A percentile compares a stretch with the other conserved stretches of the same genome.
Conservation (phyloP, 805 yeast species). For the Ogataea methanolica region DNA sequence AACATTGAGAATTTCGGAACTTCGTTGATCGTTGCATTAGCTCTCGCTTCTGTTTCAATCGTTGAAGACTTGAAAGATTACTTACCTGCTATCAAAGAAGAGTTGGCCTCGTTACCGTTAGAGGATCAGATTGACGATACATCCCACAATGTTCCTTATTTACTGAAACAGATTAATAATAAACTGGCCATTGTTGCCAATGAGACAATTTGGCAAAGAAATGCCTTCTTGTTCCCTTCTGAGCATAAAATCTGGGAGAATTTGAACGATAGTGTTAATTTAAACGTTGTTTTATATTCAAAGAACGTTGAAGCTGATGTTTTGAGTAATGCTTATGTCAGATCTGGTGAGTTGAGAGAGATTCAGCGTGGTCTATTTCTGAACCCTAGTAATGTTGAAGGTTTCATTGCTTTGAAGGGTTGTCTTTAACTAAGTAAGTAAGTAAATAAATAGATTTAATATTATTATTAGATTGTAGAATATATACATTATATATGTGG, state of each 20-base stretch:
- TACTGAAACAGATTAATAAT: conserved; percentile 48
- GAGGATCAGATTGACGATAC: conserved; percentile 43
- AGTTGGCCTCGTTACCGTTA: conserved; percentile 50
- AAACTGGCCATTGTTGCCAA: conserved; percentile 29
- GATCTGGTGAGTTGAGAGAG: conserved; percentile 44
- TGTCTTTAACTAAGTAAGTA: conserved; percentile 4
- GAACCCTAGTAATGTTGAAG: conserved; percentile 45
- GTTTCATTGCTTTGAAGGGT: conserved; percentile 14
- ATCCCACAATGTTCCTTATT: conserved; percentile 50
- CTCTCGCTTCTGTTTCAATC: conserved; percentile 76
- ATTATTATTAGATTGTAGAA: too few species aligned
- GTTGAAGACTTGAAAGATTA: conserved; percentile 56
- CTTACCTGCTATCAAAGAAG: conserved; percentile 59
- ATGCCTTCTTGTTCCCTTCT: conserved; percentile 71
- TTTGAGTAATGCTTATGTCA: conserved; percentile 48
- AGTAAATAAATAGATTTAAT: background rate
- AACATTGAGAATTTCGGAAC: conserved; percentile 62
- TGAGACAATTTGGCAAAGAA: conserved; percentile 53
- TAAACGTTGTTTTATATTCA: conserved; percentile 50
- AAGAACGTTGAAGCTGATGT: conserved; percentile 47
- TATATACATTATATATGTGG: too few species aligned
- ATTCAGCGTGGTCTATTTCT: conserved; percentile 67
- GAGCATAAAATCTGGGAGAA: conserved; percentile 65
- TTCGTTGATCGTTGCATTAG: conserved; percentile 60
- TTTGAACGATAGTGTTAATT: conserved; percentile 51